These are phyloP conservation scores for Bertia moriformis DNA, from an alignment of 2,329 filamentous ascomycete genomes.

Conservation along the genomic window DNA sequence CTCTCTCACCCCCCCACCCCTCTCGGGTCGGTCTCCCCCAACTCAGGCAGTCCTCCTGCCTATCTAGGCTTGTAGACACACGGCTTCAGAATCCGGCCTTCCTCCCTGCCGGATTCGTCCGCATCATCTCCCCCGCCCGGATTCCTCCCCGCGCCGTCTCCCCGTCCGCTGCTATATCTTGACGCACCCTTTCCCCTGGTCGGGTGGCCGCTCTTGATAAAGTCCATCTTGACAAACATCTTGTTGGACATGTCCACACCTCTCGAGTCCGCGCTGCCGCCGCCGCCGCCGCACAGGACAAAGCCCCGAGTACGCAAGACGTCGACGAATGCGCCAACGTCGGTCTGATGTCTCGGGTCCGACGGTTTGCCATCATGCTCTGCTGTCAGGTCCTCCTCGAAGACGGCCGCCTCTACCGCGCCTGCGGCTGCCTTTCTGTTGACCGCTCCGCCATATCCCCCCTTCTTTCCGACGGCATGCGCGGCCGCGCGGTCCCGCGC, in stretches of 20 bases:
- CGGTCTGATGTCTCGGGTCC: constrained; percentile 58
- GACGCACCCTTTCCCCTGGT: constrained; percentile 62
- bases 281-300: no score
- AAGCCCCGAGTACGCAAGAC: constrained; percentile 72
- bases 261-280: constrained; percentile 45
- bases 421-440: constrained; percentile 25
- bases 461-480: constrained; percentile 25
- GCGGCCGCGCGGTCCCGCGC: constrained; percentile 24
- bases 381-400: constrained; percentile 56
- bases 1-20: background rate
- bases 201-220: constrained; percentile 69
- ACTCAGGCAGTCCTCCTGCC: no score
- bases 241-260: constrained; percentile 76
- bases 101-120: no score
- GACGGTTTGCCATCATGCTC: no score
- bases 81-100: constrained; percentile 63
- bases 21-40: no score
- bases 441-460: no score
- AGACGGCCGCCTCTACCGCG: constrained; percentile 32
- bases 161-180: constrained; percentile 29
- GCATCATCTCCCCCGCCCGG: no score
- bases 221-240: constrained; percentile 98
- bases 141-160: constrained; percentile 36
- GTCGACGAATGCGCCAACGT: constrained; percentile 75
- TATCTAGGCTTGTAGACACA: constrained; percentile 89